Base-by-base conservation (phyloP, 768 basidiomycete genomes). In the Hypsizygus marmoreus region DNA sequence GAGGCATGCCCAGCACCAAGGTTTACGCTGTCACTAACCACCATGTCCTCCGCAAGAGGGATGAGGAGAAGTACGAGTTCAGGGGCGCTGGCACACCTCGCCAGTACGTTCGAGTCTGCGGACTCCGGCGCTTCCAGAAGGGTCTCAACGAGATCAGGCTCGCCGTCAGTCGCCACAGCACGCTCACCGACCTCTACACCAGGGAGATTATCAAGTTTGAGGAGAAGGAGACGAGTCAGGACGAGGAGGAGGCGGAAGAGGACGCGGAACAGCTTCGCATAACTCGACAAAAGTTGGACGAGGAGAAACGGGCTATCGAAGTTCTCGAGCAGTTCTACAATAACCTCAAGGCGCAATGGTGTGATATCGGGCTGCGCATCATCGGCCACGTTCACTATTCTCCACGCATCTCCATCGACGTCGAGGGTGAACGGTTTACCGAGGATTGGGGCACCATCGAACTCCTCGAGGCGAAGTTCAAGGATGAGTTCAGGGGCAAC, bases 401-500 rank as follows among this genome's bases (percentile, higher is more conserved):
- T 46, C 57, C 64, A 47, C 16, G 30, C 36, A 57, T 61, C 52
- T 50, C 50, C 41, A 35, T 62, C 50, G 46, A 45, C 29, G 38
- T 62, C 48, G 43, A 59, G 19, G 51, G 14, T 26, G 26, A 40
- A 41, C 9, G 31, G 1, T 66, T 60, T 45, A 66, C 63, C 23
- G 17, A 40, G 40, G 64, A 67, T 42, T 55, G 58, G 25, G 63
- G 46, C 30, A 58, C 60, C 10, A 51, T 68, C 47, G 51, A 54
- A 51, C 42, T 66, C 40, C 44, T 65, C 34, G 17, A 14, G 33
- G 43, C 25, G 41, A 67, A 53, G 63, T 44, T 62, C 47, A 49
- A 58, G 63, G 45, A 49, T 26, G n/a, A 43, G n/a, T 67, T 68
- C 50, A 45, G 57, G 51, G 60, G 63, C 36, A 67, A 66, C 35